A percentile compares a stretch with the other conserved stretches of the same genome.
phyloP scores from a whole-genome alignment of 371 early-diverging fungal genomes.

The Mucor circinelloides region DNA sequence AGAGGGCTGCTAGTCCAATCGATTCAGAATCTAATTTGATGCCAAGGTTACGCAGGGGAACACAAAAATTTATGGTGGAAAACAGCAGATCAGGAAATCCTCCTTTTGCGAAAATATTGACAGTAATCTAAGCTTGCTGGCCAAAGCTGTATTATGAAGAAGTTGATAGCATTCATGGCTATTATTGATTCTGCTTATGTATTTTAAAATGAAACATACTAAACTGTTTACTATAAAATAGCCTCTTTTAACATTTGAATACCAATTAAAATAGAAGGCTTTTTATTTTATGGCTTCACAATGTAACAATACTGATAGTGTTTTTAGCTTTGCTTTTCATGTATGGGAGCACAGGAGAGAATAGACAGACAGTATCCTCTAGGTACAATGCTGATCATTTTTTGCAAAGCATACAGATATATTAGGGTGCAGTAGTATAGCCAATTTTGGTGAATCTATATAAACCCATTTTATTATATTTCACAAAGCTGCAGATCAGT shows the following conservation, averaged over 20 bases:
- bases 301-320: constrained; percentile 7
- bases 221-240: constrained; percentile 6
- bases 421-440: constrained; percentile 8
- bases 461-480: constrained; percentile 14
- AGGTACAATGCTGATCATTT: constrained; percentile 4
- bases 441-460: constrained; percentile 18
- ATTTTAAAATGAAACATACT: constrained; percentile 6
- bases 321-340: constrained; percentile 11
- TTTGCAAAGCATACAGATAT: constrained; percentile 4
- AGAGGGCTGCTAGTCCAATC: neutral
- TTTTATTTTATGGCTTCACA: constrained; percentile 3
- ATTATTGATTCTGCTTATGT: neutral
- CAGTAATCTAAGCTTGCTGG: constrained; percentile 4
- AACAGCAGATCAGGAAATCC: neutral
- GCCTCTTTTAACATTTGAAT: constrained; percentile 4
- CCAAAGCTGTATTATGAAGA: constrained; percentile 11
- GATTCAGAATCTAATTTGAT: neutral
- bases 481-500: constrained; percentile 14
- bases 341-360: constrained; percentile 6
- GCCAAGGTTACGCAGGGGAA: constrained; percentile 3
- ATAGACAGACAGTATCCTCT: neutral
- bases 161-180: neutral
- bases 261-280: constrained; percentile 6
- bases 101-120: too few relatives aligned
- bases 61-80: neutral